phyloP scores from a whole-genome alignment of 306 rosid genomes.

The Prunus kanzakura region DNA sequence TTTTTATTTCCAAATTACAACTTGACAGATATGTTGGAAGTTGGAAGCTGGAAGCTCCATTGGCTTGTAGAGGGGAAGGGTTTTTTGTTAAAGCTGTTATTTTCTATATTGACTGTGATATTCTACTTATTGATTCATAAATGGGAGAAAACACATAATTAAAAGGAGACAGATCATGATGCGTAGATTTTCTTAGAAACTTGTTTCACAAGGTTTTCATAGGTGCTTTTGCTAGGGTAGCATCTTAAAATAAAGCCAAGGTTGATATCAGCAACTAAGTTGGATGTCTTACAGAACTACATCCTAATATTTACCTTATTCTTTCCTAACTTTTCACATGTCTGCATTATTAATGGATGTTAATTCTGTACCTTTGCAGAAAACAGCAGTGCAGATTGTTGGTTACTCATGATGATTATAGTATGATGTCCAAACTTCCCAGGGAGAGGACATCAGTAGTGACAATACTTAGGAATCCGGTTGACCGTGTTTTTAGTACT shows the following conservation, averaged over 20 bases:
- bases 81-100: neutral
- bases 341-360: constrained; percentile 12
- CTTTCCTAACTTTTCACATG: constrained; percentile 3
- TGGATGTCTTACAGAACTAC: neutral
- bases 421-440: constrained; percentile 86
- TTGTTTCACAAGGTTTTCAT: neutral
- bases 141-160: neutral
- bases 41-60: neutral
- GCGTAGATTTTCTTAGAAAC: neutral
- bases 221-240: neutral
- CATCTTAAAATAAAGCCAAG: neutral
- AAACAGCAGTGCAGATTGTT: constrained; percentile 73
- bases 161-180: neutral
- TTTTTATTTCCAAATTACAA: neutral
- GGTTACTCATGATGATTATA: constrained; percentile 93
- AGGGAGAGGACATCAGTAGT: constrained; percentile 81
- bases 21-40: neutral
- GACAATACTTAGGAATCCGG: constrained; percentile 93
- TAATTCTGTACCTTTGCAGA: constrained; percentile 43
- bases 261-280: neutral
- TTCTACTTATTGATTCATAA: neutral
- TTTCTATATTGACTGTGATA: neutral
- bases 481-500: constrained; percentile 86
- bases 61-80: neutral
- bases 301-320: neutral